Percentiles rank a stretch among this genome's conserved stretches.
phyloP scores from a whole-genome alignment of 495 filamentous ascomycete species.

The Aspergillus heteromorphus region DNA sequence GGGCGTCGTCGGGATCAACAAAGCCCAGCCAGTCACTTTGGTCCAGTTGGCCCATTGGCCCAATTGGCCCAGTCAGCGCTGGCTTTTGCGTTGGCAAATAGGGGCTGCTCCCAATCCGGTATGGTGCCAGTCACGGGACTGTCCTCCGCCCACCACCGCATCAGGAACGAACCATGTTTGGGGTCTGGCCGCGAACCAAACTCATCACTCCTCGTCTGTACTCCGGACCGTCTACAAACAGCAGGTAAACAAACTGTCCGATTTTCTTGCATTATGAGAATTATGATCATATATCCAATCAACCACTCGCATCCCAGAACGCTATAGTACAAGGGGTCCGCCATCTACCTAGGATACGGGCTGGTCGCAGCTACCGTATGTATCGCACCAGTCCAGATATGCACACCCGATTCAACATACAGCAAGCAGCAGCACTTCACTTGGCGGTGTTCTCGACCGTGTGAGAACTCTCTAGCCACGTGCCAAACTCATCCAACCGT shows the following conservation, averaged over 20 bases:
- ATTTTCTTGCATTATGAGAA: too few species aligned
- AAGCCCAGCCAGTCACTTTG: slow-evolving; percentile 2
- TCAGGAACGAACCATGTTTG: slow-evolving; percentile 31
- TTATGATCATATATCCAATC: too few species aligned
- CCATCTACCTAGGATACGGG: neutral
- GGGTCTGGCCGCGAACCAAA: slow-evolving; percentile 2
- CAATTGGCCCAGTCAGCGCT: slow-evolving; percentile 9
- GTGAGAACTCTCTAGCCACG: slow-evolving; percentile 46
- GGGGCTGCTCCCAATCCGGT: slow-evolving; percentile 21
- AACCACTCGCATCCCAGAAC: too few species aligned
- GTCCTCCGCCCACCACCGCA: slow-evolving; percentile 15
- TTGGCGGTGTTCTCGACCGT: slow-evolving; percentile 24
- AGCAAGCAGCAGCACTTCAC: neutral
- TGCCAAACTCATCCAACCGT: slow-evolving; percentile 51
- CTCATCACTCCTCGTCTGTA: neutral
- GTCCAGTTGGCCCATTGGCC: too few species aligned
- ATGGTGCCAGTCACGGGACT: slow-evolving; percentile 23
- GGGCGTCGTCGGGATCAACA: slow-evolving; percentile 35
- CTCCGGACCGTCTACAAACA: neutral
- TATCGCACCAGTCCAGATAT: neutral
- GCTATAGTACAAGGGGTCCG: too few species aligned
- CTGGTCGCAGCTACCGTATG: too few species aligned
- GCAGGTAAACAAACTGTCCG: too few species aligned
- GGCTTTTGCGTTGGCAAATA: slow-evolving; percentile 22
- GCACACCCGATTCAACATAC: neutral